Base-by-base conservation (phyloP, 2,329 filamentous ascomycete species). In the Colletotrichum tamarilloi region DNA sequence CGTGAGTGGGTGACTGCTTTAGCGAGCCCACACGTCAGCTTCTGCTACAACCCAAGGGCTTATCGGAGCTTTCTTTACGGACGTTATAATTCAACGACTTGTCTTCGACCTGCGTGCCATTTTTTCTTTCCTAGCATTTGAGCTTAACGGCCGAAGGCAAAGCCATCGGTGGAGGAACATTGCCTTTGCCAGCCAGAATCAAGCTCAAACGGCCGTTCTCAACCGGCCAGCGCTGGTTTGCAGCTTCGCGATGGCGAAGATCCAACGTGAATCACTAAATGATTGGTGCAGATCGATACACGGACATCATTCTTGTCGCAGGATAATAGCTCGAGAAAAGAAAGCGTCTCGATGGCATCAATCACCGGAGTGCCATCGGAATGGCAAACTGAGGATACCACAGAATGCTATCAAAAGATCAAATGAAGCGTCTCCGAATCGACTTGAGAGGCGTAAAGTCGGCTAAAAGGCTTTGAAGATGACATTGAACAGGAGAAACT, bases 1-100 rank as follows among this genome's bases (percentile, higher is more conserved):
- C 16, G 14, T 30, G 49, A 59, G 46, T 60, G 66, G 53, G 28
- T 30, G 26, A 28, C 30, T 62, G 46, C 63, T 68, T 52, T 62
- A 22, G 28, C 57, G 63, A 38, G 26, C 38, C 46, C 22, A 24
- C 28, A 14, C 26, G 46, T 38, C 24, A 55, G 42, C 32, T 69
- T 26, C 59, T 28, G 22, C 16, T 19, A 14, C 19, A n/a, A n/a
- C n/a, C 26, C 16, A 26, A 32, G 14, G 24, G 11, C 19, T 4
- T 9, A 49, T 49, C 19, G 16, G 8, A 19, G 19, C 42, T 22
- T 49, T n/a, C 42, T 22, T 35, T 26, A 32, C n/a, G 26, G 32
- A n/a, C 22, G 38, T 56, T 49, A 65, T 49, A 56, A 16, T 32
- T 46, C 6, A 16, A n/a, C 32, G 28, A 14, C 14, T 66, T 26